Conservation (phyloP, 495 filamentous ascomycete genomes). For the Podospora pseudopauciseta region DNA sequence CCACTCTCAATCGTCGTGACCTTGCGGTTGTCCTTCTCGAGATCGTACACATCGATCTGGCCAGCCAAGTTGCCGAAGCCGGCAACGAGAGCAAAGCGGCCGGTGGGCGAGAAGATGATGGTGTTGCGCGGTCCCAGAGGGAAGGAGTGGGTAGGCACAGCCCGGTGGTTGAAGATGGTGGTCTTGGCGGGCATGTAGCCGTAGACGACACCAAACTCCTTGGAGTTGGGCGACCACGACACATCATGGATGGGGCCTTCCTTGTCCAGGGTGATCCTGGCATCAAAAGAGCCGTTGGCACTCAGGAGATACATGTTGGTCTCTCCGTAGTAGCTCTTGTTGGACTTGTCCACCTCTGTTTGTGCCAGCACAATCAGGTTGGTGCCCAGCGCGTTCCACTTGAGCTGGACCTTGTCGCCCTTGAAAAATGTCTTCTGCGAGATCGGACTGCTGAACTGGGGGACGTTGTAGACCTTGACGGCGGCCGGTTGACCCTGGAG, state of each 20-base stretch:
- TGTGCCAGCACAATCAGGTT: constrained; percentile 92
- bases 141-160: constrained; percentile 74
- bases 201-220: constrained; percentile 95
- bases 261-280: constrained; percentile 88
- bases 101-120: constrained; percentile 90
- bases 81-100: constrained; percentile 86
- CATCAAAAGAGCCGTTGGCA: constrained; percentile 87
- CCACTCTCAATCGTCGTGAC: constrained; percentile 91
- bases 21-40: constrained; percentile 86
- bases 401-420: constrained; percentile 95
- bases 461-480: constrained; percentile 92
- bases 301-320: constrained; percentile 95
- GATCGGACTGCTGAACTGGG: constrained; percentile 70
- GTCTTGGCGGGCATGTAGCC: constrained; percentile 98
- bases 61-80: constrained; percentile 97
- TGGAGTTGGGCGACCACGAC: constrained; percentile 93
- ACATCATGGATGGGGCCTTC: constrained; percentile 98
- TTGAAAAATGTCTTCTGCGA: constrained; percentile 99
- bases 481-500: constrained; percentile 79
- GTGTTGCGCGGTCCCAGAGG: constrained; percentile 87
- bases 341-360: constrained; percentile 95
- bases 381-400: constrained; percentile 91
- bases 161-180: constrained; percentile 88
- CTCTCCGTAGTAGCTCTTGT: constrained; percentile 98
- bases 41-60: constrained; percentile 95